Base-by-base conservation (phyloP, 176 grass and related monocot genomes). In the Oryza glaberrima region DNA sequence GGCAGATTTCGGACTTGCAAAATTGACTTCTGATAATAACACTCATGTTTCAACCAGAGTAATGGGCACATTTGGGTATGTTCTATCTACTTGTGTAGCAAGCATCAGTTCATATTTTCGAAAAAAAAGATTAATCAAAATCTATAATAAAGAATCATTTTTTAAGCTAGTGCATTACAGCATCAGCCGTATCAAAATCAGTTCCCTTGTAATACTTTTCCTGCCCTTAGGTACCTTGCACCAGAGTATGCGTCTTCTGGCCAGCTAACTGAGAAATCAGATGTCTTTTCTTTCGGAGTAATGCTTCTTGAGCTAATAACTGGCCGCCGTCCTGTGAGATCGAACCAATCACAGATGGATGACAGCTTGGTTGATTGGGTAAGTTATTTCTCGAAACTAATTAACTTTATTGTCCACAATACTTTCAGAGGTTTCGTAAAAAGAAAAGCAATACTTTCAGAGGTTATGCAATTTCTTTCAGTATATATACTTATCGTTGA, bases 231-330 rank as follows among this genome's bases (percentile, higher is more conserved):
- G 86, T 99, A 96, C 65, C 88, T 99, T 83, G 93, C 96, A 69
- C 96, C 96, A 54, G 96, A 99, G 72, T 99, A 99, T 87, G 96
- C 96, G 44, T 90, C 96, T 79, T 99, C 96, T 32, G 93, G 96
- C 54, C 94, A 99, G 91, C 91, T 99, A 14, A 94, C 93, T 11
- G 96, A 99, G 14, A 96, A 90, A 88, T 99, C 96, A 25, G 96
- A 99, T 88, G 94, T 99, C 2, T 99, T 99, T 64, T 99, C 96
- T 66, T 99, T 89, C 22, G 96, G 96, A 67, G 88, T 96, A 76
- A 94, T 96, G 96, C 90, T 99, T 92, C 90, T 99, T 64, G 96
- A 96, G 88, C 81, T 99, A 80, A 99, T 99, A 87, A 99, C 91
- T 26, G 96, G 96, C 9, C 85, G 91, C 9, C 93, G 91, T 11